Evolutionary conservation across 371 early-diverging fungal species (phyloP).

Genomic region (Lichtheimia ornata): DNA sequence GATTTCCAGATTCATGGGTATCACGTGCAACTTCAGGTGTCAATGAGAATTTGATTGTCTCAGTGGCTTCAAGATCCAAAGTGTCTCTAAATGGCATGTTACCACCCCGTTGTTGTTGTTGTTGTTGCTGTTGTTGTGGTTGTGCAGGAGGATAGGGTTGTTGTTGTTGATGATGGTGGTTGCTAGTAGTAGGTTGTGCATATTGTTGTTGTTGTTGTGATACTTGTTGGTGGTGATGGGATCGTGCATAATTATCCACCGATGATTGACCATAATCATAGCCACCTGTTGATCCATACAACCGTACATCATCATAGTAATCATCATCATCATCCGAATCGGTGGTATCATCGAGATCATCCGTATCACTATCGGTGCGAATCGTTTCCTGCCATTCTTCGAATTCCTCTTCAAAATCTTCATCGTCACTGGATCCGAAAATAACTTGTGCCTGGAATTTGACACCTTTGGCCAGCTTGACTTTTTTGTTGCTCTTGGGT

Average conservation of each 20-base stretch:
- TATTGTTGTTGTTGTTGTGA: slow-evolving; percentile 9
- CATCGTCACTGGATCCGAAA: slow-evolving; percentile 52
- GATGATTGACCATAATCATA: slow-evolving; percentile 10
- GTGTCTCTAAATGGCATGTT: slow-evolving; percentile 16
- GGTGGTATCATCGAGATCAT: slow-evolving; percentile 24
- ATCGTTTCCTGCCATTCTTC: slow-evolving; percentile 50
- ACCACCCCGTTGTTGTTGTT: slow-evolving; percentile 1
- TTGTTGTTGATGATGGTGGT: background rate
- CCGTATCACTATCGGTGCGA: slow-evolving; percentile 21
- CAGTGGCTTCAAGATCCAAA: slow-evolving; percentile 30
- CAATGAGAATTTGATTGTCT: slow-evolving; percentile 51
- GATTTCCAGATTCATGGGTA: slow-evolving; percentile 11
- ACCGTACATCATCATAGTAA: slow-evolving; percentile 22
- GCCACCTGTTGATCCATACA: background rate
- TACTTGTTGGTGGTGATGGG: slow-evolving; percentile 12
- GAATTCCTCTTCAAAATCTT: slow-evolving; percentile 53
- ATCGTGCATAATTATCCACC: slow-evolving; percentile 5
- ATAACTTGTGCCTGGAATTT: slow-evolving; percentile 54
- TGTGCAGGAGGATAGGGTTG: background rate
- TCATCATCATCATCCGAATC: slow-evolving; percentile 31
- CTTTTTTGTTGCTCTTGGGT: slow-evolving; percentile 31
- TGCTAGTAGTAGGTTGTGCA: slow-evolving; percentile 1
- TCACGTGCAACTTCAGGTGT: slow-evolving; percentile 48
- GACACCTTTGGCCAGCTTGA: slow-evolving; percentile 47
- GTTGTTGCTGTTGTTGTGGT: slow-evolving; percentile 15